Evolutionary conservation across 306 rosid species (phyloP).

Genomic region (Pterocarpus macrocarpus): DNA sequence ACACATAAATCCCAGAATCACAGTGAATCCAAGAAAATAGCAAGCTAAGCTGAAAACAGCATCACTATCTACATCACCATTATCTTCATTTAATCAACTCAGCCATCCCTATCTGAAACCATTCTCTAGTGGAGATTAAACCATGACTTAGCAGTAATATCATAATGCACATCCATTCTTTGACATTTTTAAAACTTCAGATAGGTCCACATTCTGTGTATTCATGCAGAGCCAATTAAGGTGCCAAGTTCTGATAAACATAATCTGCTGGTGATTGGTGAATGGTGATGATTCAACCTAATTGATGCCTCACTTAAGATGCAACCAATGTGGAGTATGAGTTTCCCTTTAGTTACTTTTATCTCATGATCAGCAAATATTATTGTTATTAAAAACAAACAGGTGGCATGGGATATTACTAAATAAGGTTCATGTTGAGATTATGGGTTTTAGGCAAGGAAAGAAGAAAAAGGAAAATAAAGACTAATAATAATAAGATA

Average conservation of each 20-base stretch:
- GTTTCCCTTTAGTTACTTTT: constrained; percentile 18
- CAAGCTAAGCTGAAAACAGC: constrained; percentile 1
- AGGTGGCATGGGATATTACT: not conserved
- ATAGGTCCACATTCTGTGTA: constrained; percentile 1
- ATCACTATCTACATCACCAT: constrained; percentile 20
- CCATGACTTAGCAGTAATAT: constrained; percentile 10
- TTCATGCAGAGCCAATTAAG: constrained; percentile 5
- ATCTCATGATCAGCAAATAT: constrained; percentile 21
- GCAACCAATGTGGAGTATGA: constrained; percentile 6
- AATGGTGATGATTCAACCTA: not conserved
- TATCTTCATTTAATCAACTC: constrained; percentile 38
- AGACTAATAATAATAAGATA: too few species aligned
- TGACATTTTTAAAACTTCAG: constrained; percentile 30
- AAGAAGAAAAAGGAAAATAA: too few species aligned
- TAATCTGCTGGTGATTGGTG: not conserved
- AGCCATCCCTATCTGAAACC: constrained; percentile 25
- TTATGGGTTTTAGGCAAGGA: too few species aligned
- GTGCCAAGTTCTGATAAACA: constrained; percentile 14
- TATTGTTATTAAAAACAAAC: constrained; percentile 8
- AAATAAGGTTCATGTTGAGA: constrained; percentile 12
- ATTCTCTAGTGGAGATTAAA: constrained; percentile 17
- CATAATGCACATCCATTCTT: not conserved
- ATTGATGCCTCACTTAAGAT: constrained; percentile 22
- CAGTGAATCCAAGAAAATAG: not conserved
- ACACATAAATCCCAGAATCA: constrained; percentile 6